These are phyloP conservation scores for Nemophila menziesii DNA, from an alignment of 257 asterid genomes.

Conservation along the genomic window DNA sequence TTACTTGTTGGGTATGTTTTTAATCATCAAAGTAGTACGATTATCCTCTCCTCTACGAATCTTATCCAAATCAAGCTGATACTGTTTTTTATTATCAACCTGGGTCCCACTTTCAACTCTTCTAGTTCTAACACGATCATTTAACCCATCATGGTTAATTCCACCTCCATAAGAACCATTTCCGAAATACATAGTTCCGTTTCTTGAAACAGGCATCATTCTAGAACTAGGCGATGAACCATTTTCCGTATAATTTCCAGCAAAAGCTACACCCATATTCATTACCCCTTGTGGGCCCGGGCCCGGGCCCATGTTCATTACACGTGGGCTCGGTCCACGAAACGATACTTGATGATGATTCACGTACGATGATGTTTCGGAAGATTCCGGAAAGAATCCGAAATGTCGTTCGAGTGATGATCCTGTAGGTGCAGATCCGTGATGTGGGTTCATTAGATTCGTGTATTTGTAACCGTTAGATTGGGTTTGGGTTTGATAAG, in stretches of 20 bases:
- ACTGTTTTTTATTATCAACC: constrained; percentile 68
- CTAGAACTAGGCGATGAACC: constrained; percentile 64
- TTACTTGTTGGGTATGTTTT: constrained; percentile 97
- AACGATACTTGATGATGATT: too few species aligned
- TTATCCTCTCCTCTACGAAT: constrained; percentile 65
- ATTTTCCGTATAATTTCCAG: constrained; percentile 47
- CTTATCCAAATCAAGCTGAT: constrained; percentile 83
- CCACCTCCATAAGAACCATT: constrained; percentile 62
- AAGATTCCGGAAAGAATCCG: constrained; percentile 78
- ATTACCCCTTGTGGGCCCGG: constrained; percentile 35
- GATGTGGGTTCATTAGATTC: constrained; percentile 40
- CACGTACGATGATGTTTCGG: constrained; percentile 55
- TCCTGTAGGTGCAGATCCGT: constrained; percentile 96
- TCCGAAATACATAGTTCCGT: constrained; percentile 50
- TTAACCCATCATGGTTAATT: constrained; percentile 32
- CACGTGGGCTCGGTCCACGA: constrained; percentile 40
- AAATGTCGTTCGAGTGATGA: constrained; percentile 59
- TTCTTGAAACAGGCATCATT: constrained; percentile 52
- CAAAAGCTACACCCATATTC: constrained; percentile 53
- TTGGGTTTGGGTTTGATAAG: constrained; percentile 32
- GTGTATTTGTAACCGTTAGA: constrained; percentile 42
- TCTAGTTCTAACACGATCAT: constrained; percentile 64
- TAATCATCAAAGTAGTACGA: constrained; percentile 90
- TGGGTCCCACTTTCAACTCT: constrained; percentile 55
- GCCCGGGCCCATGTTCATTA: constrained; percentile 30